A percentile compares a stretch with the other conserved stretches of the same genome.
These are phyloP conservation scores for Aureobasidium pullulans DNA, from an alignment of 2,329 filamentous ascomycete genomes.

Conservation along the genomic window DNA sequence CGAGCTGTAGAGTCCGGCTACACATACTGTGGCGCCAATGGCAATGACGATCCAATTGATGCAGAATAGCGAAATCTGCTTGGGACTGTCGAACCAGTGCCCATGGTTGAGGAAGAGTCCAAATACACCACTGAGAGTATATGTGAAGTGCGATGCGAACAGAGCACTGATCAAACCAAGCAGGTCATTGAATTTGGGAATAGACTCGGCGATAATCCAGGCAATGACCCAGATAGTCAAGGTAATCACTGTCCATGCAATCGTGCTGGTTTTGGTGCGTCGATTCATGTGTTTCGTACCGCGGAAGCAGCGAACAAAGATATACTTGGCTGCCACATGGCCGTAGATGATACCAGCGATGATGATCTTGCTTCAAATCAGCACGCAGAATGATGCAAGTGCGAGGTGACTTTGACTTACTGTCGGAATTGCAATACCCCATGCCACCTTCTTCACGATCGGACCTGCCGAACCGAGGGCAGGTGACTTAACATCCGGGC, in stretches of 20 bases:
- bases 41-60: slow-evolving; percentile 35
- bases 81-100: slow-evolving; percentile 32
- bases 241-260: slow-evolving; percentile 54
- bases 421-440: slow-evolving; percentile 62
- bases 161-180: slow-evolving; percentile 41
- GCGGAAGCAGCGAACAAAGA: slow-evolving; percentile 58
- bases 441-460: slow-evolving; percentile 55
- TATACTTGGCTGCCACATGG: slow-evolving; percentile 58
- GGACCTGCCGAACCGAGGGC: slow-evolving; percentile 55
- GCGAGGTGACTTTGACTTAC: no score
- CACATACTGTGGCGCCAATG: slow-evolving; percentile 23
- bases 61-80: slow-evolving; percentile 34
- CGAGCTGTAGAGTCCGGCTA: slow-evolving; percentile 21
- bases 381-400: no score
- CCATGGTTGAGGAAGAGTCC: slow-evolving; percentile 39
- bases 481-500: slow-evolving; percentile 53
- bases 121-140: slow-evolving; percentile 19
- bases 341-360: slow-evolving; percentile 65
- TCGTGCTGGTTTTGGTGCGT: slow-evolving; percentile 33
- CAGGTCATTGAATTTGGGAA: slow-evolving; percentile 14
- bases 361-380: slow-evolving; percentile 44
- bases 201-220: slow-evolving; percentile 56
- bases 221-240: slow-evolving; percentile 53
- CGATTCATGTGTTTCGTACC: slow-evolving; percentile 43
- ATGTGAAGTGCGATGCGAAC: slow-evolving; percentile 57